Evolutionary conservation across 73 alveolate genomes (phyloP), one percentile per base, ranked within the genome.

Genomic region (Paramecium sexaurelia): DNA sequence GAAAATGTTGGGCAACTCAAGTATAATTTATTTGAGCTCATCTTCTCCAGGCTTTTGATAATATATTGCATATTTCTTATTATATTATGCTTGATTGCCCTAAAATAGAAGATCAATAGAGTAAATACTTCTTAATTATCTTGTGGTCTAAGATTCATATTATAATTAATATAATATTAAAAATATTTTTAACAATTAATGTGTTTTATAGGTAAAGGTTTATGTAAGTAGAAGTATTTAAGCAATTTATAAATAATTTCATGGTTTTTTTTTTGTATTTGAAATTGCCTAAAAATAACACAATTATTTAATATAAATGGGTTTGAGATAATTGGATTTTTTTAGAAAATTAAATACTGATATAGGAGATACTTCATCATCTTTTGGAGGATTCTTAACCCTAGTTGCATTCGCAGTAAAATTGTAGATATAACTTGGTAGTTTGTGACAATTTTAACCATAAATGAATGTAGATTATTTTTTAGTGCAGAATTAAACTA

Each of bases 271-370:
- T 51, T 51, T 10, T 4, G 67, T 51, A 51, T 17, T 17, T 51
- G 67, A 51, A 43, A 51, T 51, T 3, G n/a, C 3, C 29, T 51
- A 51, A 45, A n/a, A 51, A 51, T 51, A 51, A 51, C 6, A n/a
- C 67, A 51, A 51, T 51, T 19, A 66, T 66, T 66, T 29, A 24
- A 66, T 24, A 33, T 51, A 56, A 26, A 88, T 67, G 87, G 75
- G 75, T n/a, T 55, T 88, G 40, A 67, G 82, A 41, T 75, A 55
- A 41, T 88, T 88, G 15, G 94, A 88, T 69, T 88, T 88, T 24
- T 88, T 88, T 82, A 43, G 87, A 61, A 88, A 88, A 47, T 75
- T 88, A 19, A 88, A 88, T 69, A 43, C 56, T 13, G 94, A 88
- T 69, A 61, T 88, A 7, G 90, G 75, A 13, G 94, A 88, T 22